A percentile compares a stretch with the other conserved stretches of the same genome.
These are phyloP conservation scores for Zalerion maritima DNA, from an alignment of 495 filamentous ascomycete genomes.

Conservation along the genomic window DNA sequence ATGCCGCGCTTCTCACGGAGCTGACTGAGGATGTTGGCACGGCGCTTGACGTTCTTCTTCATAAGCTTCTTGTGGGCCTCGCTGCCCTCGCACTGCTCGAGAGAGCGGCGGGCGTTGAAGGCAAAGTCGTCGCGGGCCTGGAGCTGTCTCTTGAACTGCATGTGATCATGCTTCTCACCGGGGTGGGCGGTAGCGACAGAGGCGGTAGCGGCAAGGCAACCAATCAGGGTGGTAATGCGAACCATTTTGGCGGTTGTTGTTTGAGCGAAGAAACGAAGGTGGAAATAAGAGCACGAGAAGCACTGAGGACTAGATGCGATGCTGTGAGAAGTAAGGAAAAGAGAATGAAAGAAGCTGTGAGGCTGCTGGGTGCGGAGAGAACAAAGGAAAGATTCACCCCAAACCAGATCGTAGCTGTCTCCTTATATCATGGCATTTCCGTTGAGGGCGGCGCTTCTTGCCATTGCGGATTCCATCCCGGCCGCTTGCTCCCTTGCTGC, in stretches of 20 bases:
- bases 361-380: no score
- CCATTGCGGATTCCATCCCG: no score
- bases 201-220: constrained; percentile 11
- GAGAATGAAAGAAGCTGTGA: no score
- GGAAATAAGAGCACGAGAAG: no score
- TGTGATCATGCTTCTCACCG: constrained; percentile 19
- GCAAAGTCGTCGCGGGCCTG: constrained; percentile 19
- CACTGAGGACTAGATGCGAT: no score
- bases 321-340: no score
- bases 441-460: no score
- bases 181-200: constrained; percentile 18
- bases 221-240: constrained; percentile 11
- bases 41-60: constrained; percentile 19
- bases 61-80: constrained; percentile 15
- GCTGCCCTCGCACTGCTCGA: constrained; percentile 20
- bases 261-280: no score
- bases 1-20: constrained; percentile 36
- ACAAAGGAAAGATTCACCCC: no score
- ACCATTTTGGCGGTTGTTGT: constrained; percentile 16
- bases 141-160: constrained; percentile 18
- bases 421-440: no score
- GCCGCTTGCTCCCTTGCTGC: no score
- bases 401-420: no score
- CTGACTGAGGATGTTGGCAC: constrained; percentile 21
- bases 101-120: constrained; percentile 18